These are phyloP conservation scores for Xylaria bambusicola DNA, from an alignment of 495 filamentous ascomycete genomes.

Conservation along the genomic window DNA sequence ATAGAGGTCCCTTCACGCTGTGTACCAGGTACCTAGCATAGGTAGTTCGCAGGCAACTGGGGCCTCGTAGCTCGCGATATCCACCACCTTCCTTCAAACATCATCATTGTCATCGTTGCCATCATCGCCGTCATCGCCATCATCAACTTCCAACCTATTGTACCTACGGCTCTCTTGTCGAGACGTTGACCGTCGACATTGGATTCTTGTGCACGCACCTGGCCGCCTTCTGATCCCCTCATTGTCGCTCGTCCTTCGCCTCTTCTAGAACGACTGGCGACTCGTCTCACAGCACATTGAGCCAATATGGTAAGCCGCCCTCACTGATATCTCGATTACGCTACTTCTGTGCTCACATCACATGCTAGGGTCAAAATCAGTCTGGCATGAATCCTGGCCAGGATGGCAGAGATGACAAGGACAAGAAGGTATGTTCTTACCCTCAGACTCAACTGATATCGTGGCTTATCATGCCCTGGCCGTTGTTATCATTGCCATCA, in stretches of 20 bases:
- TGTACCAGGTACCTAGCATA: too few species aligned
- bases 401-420: conserved; percentile 83
- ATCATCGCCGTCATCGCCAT: neutral
- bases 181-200: neutral
- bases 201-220: neutral
- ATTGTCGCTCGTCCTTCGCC: neutral
- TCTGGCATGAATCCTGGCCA: conserved; percentile 79
- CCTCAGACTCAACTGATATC: neutral
- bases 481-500: conserved; percentile 1
- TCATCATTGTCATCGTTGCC: neutral
- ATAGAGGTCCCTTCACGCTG: too few species aligned
- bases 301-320: conserved; percentile 30
- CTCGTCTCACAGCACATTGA: conserved; percentile 14
- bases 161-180: neutral
- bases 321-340: neutral
- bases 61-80: too few species aligned
- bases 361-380: conserved; percentile 74
- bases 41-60: too few species aligned
- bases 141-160: neutral
- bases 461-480: conserved; percentile 3
- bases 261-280: too few species aligned
- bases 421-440: conserved; percentile 91
- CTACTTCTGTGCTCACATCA: conserved; percentile 18
- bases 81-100: neutral
- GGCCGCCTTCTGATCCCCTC: neutral